Evolutionary conservation across 768 basidiomycete genomes (phyloP), one percentile per base, ranked within the genome.

Genomic region (Russula virescens): DNA sequence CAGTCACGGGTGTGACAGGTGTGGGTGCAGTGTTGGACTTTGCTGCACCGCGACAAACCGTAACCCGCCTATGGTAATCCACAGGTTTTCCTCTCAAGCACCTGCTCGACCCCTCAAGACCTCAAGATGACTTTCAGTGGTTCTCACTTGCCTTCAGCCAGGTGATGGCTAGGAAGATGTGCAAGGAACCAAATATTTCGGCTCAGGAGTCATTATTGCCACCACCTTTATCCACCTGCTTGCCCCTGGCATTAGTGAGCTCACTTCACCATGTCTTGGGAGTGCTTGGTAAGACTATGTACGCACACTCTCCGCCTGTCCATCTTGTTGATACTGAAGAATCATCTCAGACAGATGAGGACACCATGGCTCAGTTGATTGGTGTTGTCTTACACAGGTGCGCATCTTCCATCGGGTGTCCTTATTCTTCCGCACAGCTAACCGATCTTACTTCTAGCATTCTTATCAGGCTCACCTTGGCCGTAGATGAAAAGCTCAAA

Each of bases 401-500:
- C 51, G 68, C 31, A 13, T 21, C 16, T 34, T 11, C 16, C 31
- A 8, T 55, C 21, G 7, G 31, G n/a, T 38, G 9, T 35, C 10
- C 38, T 3, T 25, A 3, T 40, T 54, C 19, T 45, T 42, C 3
- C 31, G 21, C 18, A 31, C 11, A 18, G 61, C 62, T 38, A n/a
- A 38, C 35, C 46, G 7, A 34, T 16, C 16, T 40, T 40, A 10
- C 0, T 38, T 40, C 1, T 65, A 93, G 91, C 72, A 70, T 94
- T 8, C 79, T 96, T 53, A 89, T 97, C 64, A 94, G 95, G 0
- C 76, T 98, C 35, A 95, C 96, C 0, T 82, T 98, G 43, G 94
- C 94, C n/a, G 91, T 94, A 21, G 85, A 87, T 68, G 75, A 80
- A 4, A 72, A 82, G 42, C 97, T 98, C 76, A 91, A 83, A 66